Conservation (phyloP, 2,329 filamentous ascomycete species). For the Blumeria graminis region DNA sequence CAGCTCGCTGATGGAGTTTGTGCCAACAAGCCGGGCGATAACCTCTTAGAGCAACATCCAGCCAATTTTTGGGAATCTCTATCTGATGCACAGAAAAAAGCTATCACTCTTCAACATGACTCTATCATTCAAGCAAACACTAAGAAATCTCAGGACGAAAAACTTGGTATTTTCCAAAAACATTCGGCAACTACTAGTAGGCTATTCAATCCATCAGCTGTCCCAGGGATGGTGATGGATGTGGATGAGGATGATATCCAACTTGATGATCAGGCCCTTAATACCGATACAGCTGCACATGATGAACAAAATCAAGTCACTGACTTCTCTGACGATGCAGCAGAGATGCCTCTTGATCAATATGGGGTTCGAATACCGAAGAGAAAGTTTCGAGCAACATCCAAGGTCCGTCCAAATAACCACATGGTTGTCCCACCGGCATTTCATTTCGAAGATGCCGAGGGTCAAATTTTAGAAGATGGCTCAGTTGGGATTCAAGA, state of each 20-base stretch:
- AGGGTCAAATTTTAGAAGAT: constrained; percentile 1
- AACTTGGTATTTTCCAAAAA: not conserved
- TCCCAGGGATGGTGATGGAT: not conserved
- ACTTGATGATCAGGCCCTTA: constrained; percentile 1
- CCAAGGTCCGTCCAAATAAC: constrained; percentile 1
- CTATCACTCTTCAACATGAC: not conserved
- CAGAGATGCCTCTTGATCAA: constrained; percentile 10
- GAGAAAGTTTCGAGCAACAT: constrained; percentile 5
- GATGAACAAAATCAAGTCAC: not conserved
- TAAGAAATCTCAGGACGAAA: constrained; percentile 1
- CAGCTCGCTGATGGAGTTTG: not conserved
- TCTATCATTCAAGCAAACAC: not conserved
- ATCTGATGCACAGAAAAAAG: constrained; percentile 4
- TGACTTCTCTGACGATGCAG: not conserved
- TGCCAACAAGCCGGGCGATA: constrained; percentile 4
- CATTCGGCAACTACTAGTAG: not conserved
- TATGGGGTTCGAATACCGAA: constrained; percentile 11
- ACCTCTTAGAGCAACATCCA: constrained; percentile 9
- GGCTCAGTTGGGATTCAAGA: constrained; percentile 2
- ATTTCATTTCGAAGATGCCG: constrained; percentile 1
- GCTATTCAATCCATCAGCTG: not conserved
- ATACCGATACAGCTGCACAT: not conserved
- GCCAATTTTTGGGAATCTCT: constrained; percentile 7
- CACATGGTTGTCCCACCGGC: not conserved
- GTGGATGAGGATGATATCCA: constrained; percentile 4